Evolutionary conservation across 176 grass and related monocot species (phyloP).

Genomic region (Paspalum notatum): DNA sequence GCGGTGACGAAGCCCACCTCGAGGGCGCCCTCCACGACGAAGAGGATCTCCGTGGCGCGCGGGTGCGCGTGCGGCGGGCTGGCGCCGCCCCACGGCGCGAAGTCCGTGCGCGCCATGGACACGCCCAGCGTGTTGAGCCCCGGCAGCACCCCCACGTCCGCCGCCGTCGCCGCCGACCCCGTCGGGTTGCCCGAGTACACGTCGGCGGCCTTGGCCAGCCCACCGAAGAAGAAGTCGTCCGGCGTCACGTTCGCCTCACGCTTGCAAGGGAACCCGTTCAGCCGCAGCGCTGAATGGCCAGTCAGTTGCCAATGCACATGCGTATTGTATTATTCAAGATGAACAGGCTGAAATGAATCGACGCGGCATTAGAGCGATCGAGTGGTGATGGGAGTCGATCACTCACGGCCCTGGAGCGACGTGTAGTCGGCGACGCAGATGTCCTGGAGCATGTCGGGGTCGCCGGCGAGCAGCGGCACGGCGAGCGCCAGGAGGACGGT

Average conservation of each 20-base stretch:
- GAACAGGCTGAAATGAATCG: neutral
- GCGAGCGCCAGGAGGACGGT: slow-evolving; percentile 36
- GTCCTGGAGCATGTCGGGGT: slow-evolving; percentile 79
- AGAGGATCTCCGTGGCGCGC: slow-evolving; percentile 75
- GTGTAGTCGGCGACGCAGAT: slow-evolving; percentile 69
- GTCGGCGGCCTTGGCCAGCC: slow-evolving; percentile 37
- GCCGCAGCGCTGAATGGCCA: slow-evolving; percentile 34
- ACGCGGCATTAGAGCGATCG: neutral
- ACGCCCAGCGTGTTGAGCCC: slow-evolving; percentile 76
- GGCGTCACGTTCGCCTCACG: slow-evolving; percentile 35
- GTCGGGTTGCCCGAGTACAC: slow-evolving; percentile 49
- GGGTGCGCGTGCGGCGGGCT: slow-evolving; percentile 79
- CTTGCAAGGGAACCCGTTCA: slow-evolving; percentile 84
- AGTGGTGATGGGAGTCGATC: neutral
- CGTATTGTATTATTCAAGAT: neutral
- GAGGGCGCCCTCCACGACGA: slow-evolving; percentile 56
- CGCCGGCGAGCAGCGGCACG: slow-evolving; percentile 35
- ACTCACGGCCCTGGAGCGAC: slow-evolving; percentile 50
- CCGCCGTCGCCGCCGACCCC: slow-evolving; percentile 58
- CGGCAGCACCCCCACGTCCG: slow-evolving; percentile 53
- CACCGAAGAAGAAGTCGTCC: slow-evolving; percentile 71
- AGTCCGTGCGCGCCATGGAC: slow-evolving; percentile 71
- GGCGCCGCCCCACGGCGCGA: slow-evolving; percentile 59
- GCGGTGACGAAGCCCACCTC: slow-evolving; percentile 72
- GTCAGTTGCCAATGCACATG: neutral